Conservation (phyloP, 2,329 filamentous ascomycete genomes). For the Xylariales sp. region DNA sequence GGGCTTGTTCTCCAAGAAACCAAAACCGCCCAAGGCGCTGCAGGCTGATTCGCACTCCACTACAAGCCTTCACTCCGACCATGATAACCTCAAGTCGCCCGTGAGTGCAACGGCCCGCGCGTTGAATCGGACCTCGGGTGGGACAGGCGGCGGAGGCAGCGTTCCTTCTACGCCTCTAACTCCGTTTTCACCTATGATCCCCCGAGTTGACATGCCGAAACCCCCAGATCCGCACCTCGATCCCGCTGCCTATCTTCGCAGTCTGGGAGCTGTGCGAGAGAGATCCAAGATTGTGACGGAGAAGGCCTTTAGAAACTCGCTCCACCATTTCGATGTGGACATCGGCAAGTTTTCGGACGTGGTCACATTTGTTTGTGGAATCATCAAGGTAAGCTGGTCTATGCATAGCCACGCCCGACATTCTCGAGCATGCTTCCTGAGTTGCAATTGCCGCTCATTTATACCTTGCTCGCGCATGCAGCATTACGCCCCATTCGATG, state of each 20-base stretch:
- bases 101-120: constrained; percentile 5
- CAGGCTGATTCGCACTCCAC: constrained; percentile 11
- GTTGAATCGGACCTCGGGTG: constrained; percentile 8
- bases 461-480: too few relatives aligned
- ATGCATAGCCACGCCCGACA: too few relatives aligned
- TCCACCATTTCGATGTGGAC: constrained; percentile 86
- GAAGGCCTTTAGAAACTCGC: constrained; percentile 70
- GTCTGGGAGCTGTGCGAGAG: constrained; percentile 82
- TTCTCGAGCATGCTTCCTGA: too few relatives aligned
- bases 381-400: constrained; percentile 88
- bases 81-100: constrained; percentile 10
- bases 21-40: constrained; percentile 10
- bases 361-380: constrained; percentile 80
- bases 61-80: constrained; percentile 10
- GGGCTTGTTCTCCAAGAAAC: constrained; percentile 14
- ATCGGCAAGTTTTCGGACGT: constrained; percentile 79
- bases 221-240: constrained; percentile 12
- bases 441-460: too few relatives aligned
- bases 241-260: constrained; percentile 70
- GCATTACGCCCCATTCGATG: too few relatives aligned
- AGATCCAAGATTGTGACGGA: constrained; percentile 68
- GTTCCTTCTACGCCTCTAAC: constrained; percentile 7
- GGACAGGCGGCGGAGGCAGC: constrained; percentile 1
- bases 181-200: constrained; percentile 9
- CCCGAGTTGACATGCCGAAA: constrained; percentile 13